phyloP scores from a whole-genome alignment of 148 eudicot genomes.

The Rhododendron henanense region DNA sequence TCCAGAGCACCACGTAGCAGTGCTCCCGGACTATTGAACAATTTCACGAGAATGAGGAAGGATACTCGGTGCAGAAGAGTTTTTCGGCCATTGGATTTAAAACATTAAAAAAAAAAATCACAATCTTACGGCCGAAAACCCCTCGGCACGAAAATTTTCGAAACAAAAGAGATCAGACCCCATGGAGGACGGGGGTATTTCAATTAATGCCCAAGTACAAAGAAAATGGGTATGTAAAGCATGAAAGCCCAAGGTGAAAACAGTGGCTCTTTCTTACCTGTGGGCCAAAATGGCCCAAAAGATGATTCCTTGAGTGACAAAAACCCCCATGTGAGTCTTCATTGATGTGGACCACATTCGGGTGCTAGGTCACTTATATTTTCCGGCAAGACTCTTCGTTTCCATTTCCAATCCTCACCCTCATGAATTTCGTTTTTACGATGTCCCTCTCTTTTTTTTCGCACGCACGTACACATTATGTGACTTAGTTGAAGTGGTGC shows the following conservation, averaged over 20 bases:
- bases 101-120: no score
- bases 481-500: neutral
- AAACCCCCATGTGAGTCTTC: neutral
- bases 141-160: rapidly evolving
- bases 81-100: no score
- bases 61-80: no score
- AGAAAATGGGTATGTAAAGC: neutral
- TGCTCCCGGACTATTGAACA: no score
- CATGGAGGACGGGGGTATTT: neutral
- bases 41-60: no score
- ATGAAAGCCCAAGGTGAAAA: conserved; percentile 1
- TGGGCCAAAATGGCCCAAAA: neutral
- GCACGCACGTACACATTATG: no score
- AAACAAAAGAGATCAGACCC: no score
- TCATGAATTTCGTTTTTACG: neutral
- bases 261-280: neutral
- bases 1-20: no score
- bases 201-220: neutral
- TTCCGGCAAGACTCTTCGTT: neutral
- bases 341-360: neutral
- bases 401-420: neutral
- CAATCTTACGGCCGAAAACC: no score
- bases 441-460: no score
- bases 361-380: neutral
- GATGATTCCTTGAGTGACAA: neutral